Evolutionary conservation across 176 grass and related monocot species (phyloP), one percentile per base, ranked within the genome.

Genomic region (Eremochloa ophiuroides): DNA sequence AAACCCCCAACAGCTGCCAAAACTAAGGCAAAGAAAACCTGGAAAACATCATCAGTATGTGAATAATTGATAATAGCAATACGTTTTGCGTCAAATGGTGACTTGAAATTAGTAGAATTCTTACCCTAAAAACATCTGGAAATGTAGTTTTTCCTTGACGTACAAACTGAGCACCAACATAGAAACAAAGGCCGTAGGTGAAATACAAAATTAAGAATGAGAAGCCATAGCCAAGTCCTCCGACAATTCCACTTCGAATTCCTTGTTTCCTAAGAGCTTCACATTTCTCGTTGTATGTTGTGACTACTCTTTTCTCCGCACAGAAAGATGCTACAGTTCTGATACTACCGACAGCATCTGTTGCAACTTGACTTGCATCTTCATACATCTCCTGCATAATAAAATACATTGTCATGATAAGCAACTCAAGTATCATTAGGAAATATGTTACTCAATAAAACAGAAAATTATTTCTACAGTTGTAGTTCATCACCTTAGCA

Each of bases 281-380:
- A 80, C 90, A 91, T 79, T 91, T 91, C 31, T 74, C 50, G 1
- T 75, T 62, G 83, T 91, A 91, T n/a, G 83, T 75, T 48, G 51
- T 25, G 23, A 88, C 70, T 41, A 91, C 82, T 47, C 83, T 91
- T 80, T 91, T 82, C 78, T 91, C 86, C 34, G 82, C 82, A 28
- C 78, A 79, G 60, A 91, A 91, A 44, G 86, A 91, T 79, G 86
- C 89, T 71, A 91, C 60, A 30, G 89, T 91, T 85, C 89, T 87
- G 78, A 91, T 88, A 71, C 89, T 82, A 44, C 89, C 23, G 11
- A 91, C 89, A 67, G 82, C 85, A 37, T 91, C 89, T 27, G 73
- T 78, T 53, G 89, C 89, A 53, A 91, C 89, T 82, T 91, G 89
- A 37, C 73, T 91, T 82, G 89, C 86, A 74, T 88, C 86, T 82